Base-by-base conservation (phyloP, 441 rosid species). In the Gossypium aridum region DNA sequence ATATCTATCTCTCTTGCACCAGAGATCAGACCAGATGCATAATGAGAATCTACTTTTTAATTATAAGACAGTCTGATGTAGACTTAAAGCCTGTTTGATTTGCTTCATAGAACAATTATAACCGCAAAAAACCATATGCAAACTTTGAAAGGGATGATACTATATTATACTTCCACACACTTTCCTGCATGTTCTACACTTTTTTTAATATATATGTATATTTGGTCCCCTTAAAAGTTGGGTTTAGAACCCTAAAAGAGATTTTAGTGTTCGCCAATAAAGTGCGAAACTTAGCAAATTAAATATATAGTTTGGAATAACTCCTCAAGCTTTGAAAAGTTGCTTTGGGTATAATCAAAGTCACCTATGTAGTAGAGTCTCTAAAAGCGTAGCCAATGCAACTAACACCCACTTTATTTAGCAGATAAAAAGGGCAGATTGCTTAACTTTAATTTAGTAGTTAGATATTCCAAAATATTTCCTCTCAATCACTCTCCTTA, bases 301-400 rank as follows among this genome's bases (percentile, higher is more conserved):
- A 5, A 16, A 28, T 26, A 60, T n/a, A 71, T 64, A 9, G 63
- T 77, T 75, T 26, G 70, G 73, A 71, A 71, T 10, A 72, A 73
- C 43, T 68, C 56, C 28, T 76, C 64, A 31, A 13, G 26, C 37
- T 67, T 75, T 57, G n/a, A 55, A 51, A 53, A 64, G 81, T 79
- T 68, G 77, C 74, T 83, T 80, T 83, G 77, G 59, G 54, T 64
- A 66, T 78, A 78, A 66, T 66, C 16, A 65, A 37, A 70, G 51
- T 56, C 68, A 70, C 72, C 79, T 64, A 54, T 4, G 53, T 39
- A 68, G 72, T 70, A 75, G 61, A 63, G 63, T 53, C 37, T 23
- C 25, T 51, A 51, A 62, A 78, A 78, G 61, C 20, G 31, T 49
- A 20, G 22, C 51, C 25, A 73, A 59, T 34, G 74, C 80, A 73